Base-by-base conservation (phyloP, 1,284 basidiomycete species). In the Leccinum subspadiceum region DNA sequence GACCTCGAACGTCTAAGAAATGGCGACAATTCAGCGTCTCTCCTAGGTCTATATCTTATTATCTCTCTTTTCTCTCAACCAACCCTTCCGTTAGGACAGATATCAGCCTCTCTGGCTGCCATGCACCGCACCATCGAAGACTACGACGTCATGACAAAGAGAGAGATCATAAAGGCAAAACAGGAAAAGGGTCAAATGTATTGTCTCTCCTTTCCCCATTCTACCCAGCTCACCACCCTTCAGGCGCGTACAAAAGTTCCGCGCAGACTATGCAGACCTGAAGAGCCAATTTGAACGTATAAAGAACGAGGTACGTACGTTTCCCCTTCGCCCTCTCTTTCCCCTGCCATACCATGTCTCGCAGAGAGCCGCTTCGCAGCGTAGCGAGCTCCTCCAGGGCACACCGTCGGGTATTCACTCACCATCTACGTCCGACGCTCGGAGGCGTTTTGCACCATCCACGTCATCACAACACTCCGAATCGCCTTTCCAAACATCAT, bases 151-250 rank as follows among this genome's bases (percentile, higher is more conserved):
- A 94, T 98, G 92, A 93, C 92, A 1, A 92, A 90, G 77, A 84
- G 94, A 64, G 95, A 98, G 75, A 93, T 97, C 70, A 92, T 96
- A 57, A 93, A 93, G 66, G 88, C 91, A 46, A 96, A 96, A 76
- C 87, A 94, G 73, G 94, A 96, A 78, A 98, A 98, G 77, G 96
- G 94, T 0, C 82, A 91, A 72, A 89, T 92, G 93, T 95, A 70
- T 69, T 86, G 77, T 15, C 15, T n/a, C 29, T 22, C 0, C 49
- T 15, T 50, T 22, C 31, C 7, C 51, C 17, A 53, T 15, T 29
- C 3, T 50, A 20, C 44, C 22, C 55, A 1, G 39, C 62, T 66
- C 41, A 62, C 46, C 53, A 26, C 53, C 39, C 61, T 29, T 10
- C 65, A 93, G 91, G 83, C 89, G 91, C 35, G 86, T 92, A 3